Evolutionary conservation across 345 rosid genomes (phyloP), one percentile per base, ranked within the genome.

Genomic region (Clausena lansium): DNA sequence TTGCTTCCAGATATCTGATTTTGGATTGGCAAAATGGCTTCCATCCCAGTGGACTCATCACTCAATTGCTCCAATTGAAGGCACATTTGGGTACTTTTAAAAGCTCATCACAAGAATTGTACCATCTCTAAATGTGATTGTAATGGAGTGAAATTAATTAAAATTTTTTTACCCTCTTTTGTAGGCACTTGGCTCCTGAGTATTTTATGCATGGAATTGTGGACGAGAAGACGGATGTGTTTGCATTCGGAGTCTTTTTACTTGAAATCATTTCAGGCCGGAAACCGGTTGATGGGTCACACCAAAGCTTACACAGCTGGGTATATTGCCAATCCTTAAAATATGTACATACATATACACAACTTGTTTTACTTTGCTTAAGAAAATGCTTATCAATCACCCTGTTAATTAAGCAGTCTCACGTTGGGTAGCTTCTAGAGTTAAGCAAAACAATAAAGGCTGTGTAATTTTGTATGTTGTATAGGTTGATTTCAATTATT

Each of bases 1-100:
- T 24, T 45, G 65, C 22, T 74, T 35, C 30, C 22, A 94, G 98
- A 96, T 96, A 72, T 93, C 99, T 66, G 97, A 96, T 88, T 96
- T 96, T 80, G 98, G 99, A 13, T 85, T 94, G 62, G 99, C 99
- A 76, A 96, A 96, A 81, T 96, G 98, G 99, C 91, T 96, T 78
- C 98, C 99, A 71, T 91, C 99, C 69, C 95, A 94, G 78, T 96
- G 98, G 98, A 86, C 94, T 85, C 99, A 96, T 81, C 99, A 96
- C 85, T 96, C 99, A 52, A 94, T 94, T 78, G 97, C 91, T 77
- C 99, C 98, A 25, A 96, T 96, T 72, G 99, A 96, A 90, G 99
- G 99, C 73, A 96, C 97, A 79, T 96, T 96, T 81, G 99, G 99
- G 99, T 93, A 89, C 74, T n/a, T 65, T 19, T 19, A 33, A 8